Conservation (phyloP, 352 stramenopile genomes). For the Globisporangium mamillatum region DNA sequence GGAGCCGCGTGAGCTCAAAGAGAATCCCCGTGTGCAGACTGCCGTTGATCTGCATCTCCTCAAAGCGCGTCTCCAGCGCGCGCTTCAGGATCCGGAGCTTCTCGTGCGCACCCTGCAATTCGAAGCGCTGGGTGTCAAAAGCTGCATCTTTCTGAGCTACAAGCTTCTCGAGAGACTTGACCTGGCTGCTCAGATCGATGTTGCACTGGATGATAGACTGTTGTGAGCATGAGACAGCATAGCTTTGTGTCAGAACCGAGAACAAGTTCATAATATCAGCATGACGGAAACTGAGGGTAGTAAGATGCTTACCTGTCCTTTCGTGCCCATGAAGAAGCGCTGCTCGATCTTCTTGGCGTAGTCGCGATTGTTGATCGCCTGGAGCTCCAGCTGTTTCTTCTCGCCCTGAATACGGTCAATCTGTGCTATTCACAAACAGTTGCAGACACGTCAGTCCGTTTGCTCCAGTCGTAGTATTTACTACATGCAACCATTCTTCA, state of each 20-base stretch:
- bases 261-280: neutral
- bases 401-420: conserved; percentile 74
- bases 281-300: neutral
- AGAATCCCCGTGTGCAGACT: conserved; percentile 72
- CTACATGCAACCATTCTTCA: neutral
- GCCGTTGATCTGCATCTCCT: conserved; percentile 63
- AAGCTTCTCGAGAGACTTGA: conserved; percentile 42
- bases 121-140: conserved; percentile 23
- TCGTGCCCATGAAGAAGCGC: conserved; percentile 75
- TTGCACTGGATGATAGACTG: conserved; percentile 61
- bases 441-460: neutral
- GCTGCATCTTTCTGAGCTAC: conserved; percentile 25
- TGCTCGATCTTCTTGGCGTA: conserved; percentile 87
- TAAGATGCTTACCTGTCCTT: conserved; percentile 33
- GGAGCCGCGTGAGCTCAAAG: conserved; percentile 69
- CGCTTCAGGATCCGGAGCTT: conserved; percentile 72
- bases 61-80: conserved; percentile 65
- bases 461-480: neutral
- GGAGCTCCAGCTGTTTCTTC: conserved; percentile 72
- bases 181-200: conserved; percentile 39
- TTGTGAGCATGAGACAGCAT: neutral
- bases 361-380: conserved; percentile 79
- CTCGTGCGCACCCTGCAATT: conserved; percentile 38
- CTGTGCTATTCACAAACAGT: conserved; percentile 22
- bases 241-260: neutral